phyloP scores from a whole-genome alignment of 768 basidiomycete genomes.

The Russula foetens region DNA sequence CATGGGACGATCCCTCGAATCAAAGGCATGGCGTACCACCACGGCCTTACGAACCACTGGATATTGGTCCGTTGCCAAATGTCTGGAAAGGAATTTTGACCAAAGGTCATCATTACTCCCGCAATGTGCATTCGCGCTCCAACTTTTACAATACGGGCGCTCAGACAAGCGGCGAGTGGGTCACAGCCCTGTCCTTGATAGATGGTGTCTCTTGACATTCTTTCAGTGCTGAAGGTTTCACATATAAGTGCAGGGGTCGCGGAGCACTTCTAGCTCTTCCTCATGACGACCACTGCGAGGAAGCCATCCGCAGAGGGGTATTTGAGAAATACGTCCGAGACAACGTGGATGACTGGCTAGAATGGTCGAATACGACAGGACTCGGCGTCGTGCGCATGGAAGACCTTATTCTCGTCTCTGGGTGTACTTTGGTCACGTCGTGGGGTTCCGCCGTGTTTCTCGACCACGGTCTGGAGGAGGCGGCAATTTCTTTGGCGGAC shows the following conservation, averaged over 20 bases:
- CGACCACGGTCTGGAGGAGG: too few relatives aligned
- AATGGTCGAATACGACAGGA: not conserved
- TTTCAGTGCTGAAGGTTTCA: too few relatives aligned
- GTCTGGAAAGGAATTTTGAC: too few relatives aligned
- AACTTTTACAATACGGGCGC: too few relatives aligned
- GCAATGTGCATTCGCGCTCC: not conserved
- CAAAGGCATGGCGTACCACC: not conserved
- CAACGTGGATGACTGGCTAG: too few relatives aligned
- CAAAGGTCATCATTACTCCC: not conserved
- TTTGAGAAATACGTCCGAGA: not conserved
- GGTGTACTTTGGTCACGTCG: not conserved
- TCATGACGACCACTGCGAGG: too few relatives aligned
- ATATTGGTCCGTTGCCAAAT: too few relatives aligned
- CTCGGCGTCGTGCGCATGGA: not conserved
- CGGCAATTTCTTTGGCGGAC: too few relatives aligned
- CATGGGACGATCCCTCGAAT: too few relatives aligned
- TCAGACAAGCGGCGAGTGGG: not conserved
- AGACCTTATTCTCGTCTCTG: too few relatives aligned
- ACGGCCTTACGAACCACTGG: not conserved
- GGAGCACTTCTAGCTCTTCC: too few relatives aligned
- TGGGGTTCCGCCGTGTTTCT: constrained; percentile 2
- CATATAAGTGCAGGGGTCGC: too few relatives aligned
- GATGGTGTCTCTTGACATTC: not conserved
- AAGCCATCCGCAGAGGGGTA: not conserved
- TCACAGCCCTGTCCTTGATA: not conserved